Base-by-base conservation (phyloP, 768 basidiomycete genomes). In the Lyophyllum semitale region DNA sequence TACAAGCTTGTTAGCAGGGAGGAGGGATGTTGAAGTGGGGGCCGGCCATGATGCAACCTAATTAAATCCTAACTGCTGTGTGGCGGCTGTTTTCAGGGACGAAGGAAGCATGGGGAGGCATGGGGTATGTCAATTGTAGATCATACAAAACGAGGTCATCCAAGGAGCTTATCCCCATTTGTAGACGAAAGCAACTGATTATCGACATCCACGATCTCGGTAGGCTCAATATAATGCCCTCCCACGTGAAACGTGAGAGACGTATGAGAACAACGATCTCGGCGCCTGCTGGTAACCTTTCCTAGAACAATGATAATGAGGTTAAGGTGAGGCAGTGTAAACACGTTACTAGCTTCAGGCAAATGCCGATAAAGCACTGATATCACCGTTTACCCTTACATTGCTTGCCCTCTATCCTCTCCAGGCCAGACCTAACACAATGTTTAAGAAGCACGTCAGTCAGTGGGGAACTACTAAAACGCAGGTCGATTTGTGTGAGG, bases 401-500 rank as follows among this genome's bases (percentile, higher is more conserved):
- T 77, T 6, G 3, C 26, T 4, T 15, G 17, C 83, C 18, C 84
- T 23, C 50, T 30, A 32, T 41, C 26, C 11, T 30, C 9, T 38
- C 40, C 22, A 17, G 27, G 18, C 40, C 26, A 30, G 81, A 72
- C 84, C 78, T 63, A 43, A 3, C 25, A 25, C 18, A 27, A 53
- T 53, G 68, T 81, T 25, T 83, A 85, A 61, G 75, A 79, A 53
- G 84, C 83, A 22, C 8, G 32, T 53, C 4, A 43, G 43, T n/a
- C n/a, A n/a, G 11, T 20, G 51, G 33, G 30, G 29, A 26, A 43
- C 25, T n/a, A 26, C 20, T 4, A 27, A 41, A 29, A 40, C 37
- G 13, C 54, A 48, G 32, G 27, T 37, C 12, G 59, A 57, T 17
- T 40, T 57, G 20, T 60, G 59, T 13, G 55, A 57, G 59, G 59